Evolutionary conservation across 495 filamentous ascomycete species (phyloP).

Genomic region (Tuber aestivum): DNA sequence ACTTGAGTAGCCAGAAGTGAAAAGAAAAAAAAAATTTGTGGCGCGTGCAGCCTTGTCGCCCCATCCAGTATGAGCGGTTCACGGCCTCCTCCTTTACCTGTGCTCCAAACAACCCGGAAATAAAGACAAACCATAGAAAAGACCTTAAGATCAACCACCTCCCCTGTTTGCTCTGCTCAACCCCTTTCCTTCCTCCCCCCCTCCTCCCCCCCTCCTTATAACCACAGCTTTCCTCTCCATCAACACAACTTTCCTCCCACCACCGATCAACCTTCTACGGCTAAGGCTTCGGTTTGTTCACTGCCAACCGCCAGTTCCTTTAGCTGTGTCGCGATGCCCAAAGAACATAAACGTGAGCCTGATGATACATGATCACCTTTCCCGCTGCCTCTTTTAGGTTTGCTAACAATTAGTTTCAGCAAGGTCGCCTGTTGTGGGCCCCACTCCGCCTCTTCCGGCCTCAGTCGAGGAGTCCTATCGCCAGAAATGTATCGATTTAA

Average conservation of each 20-base stretch:
- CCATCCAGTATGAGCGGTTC: not conserved
- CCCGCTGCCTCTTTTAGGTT: conserved; percentile 12
- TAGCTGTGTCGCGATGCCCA: conserved; percentile 29
- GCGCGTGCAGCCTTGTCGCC: not conserved
- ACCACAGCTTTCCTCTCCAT: conserved; percentile 15
- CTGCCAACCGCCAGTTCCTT: not conserved
- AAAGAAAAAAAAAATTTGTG: not conserved
- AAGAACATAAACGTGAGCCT: conserved; percentile 40
- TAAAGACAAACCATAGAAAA: conserved; percentile 14
- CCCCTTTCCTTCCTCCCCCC: conserved; percentile 20
- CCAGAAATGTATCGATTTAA: conserved; percentile 91
- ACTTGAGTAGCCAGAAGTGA: not conserved
- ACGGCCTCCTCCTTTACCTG: not conserved
- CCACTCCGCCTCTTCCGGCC: conserved; percentile 68
- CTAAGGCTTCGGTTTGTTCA: not conserved
- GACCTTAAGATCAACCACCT: conserved; percentile 20
- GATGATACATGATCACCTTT: not conserved
- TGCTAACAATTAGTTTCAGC: conserved; percentile 26
- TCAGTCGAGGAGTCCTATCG: conserved; percentile 95
- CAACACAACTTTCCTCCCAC: conserved; percentile 11
- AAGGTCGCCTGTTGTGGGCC: conserved; percentile 46
- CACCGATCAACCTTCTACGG: conserved; percentile 6
- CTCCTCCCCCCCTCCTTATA: conserved; percentile 18
- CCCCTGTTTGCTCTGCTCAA: conserved; percentile 16
- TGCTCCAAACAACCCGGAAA: not conserved